Evolutionary conservation across 441 rosid species (phyloP).

Genomic region (Aquilaria agallochum): DNA sequence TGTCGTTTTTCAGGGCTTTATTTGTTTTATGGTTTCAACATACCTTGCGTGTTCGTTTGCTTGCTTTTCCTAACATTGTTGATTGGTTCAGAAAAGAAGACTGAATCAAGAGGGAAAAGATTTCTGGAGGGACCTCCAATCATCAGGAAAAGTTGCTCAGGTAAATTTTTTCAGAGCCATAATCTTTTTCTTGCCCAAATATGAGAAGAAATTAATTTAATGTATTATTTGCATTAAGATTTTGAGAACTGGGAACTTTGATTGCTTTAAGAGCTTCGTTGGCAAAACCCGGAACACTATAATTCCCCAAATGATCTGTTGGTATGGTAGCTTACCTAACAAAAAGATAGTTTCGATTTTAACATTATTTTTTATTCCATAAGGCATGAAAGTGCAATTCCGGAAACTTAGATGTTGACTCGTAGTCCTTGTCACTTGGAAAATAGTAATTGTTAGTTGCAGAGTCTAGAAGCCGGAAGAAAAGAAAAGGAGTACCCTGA

Average conservation of each 20-base stretch:
- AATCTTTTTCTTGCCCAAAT: constrained; percentile 20
- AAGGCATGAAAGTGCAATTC: constrained; percentile 11
- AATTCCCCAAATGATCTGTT: constrained; percentile 12
- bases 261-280: background rate
- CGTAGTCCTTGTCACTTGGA: constrained; percentile 14
- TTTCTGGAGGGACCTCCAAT: constrained; percentile 34
- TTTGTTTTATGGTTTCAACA: background rate
- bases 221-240: constrained; percentile 7
- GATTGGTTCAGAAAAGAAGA: constrained; percentile 48
- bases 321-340: constrained; percentile 60
- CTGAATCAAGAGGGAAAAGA: constrained; percentile 24
- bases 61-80: constrained; percentile 8
- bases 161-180: constrained; percentile 26
- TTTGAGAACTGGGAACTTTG: background rate
- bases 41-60: constrained; percentile 5
- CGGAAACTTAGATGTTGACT: constrained; percentile 15
- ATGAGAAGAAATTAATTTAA: background rate
- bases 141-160: constrained; percentile 48
- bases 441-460: constrained; percentile 13
- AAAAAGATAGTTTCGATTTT: constrained; percentile 11
- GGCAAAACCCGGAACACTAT: constrained; percentile 12
- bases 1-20: background rate
- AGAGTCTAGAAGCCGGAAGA: constrained; percentile 10
- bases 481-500: background rate
- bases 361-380: constrained; percentile 13